Conservation (phyloP, 805 yeast genomes). For the Yarrowia sp. region DNA sequence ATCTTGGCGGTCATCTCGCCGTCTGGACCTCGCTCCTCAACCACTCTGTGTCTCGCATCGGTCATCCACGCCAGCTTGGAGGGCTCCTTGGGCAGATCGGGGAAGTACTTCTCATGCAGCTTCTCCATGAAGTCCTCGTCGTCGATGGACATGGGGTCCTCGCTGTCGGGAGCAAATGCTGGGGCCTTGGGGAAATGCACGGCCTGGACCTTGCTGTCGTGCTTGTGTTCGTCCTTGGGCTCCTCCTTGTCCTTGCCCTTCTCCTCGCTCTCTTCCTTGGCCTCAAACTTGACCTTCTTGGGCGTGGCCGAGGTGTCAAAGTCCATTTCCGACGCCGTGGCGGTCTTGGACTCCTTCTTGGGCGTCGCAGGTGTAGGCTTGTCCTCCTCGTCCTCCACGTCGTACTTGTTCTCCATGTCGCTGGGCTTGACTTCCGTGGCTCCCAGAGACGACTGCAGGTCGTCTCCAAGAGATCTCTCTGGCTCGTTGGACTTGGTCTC, state of each 20-base stretch:
- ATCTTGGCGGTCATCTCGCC: slow-evolving; percentile 13
- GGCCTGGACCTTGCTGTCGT: not conserved
- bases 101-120: slow-evolving; percentile 68
- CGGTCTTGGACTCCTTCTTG: not conserved
- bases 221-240: not conserved
- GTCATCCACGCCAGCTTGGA: slow-evolving; percentile 91
- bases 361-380: not conserved
- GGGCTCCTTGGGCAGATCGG: slow-evolving; percentile 82
- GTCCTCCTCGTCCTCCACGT: not conserved
- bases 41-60: slow-evolving; percentile 44
- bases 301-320: not conserved
- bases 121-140: slow-evolving; percentile 65
- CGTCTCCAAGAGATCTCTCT: not conserved
- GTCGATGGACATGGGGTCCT: slow-evolving; percentile 34
- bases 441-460: slow-evolving; percentile 1
- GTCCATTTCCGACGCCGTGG: slow-evolving; percentile 2
- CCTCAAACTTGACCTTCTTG: slow-evolving; percentile 7
- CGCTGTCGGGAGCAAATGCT: not conserved
- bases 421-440: slow-evolving; percentile 10
- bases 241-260: not conserved
- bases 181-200: slow-evolving; percentile 17
- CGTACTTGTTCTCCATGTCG: not conserved
- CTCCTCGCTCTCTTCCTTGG: not conserved
- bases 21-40: slow-evolving; percentile 35
- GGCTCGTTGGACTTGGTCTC: not conserved